phyloP scores from a whole-genome alignment of 768 basidiomycete species.

The Hericium erinaceus region DNA sequence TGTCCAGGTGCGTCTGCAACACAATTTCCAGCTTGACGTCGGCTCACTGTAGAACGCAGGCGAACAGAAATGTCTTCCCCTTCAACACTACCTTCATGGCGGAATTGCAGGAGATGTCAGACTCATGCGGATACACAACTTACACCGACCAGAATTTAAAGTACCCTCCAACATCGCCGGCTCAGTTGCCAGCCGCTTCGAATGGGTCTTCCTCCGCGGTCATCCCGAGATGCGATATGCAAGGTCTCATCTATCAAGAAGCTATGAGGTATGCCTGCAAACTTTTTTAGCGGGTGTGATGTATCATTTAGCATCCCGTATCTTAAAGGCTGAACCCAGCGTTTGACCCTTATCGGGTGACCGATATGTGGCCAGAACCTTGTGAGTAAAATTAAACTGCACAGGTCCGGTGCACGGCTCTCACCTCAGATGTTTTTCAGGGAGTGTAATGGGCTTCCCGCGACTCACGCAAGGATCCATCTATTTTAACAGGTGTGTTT shows the following conservation, averaged over 20 bases:
- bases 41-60: constrained; percentile 20
- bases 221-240: constrained; percentile 34
- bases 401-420: no score
- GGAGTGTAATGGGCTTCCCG: constrained; percentile 28
- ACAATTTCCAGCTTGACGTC: no score
- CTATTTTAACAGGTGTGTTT: constrained; percentile 47
- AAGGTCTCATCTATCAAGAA: constrained; percentile 39
- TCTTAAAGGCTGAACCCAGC: constrained; percentile 41
- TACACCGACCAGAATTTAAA: constrained; percentile 26
- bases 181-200: constrained; percentile 18
- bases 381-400: constrained; percentile 20
- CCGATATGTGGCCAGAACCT: constrained; percentile 42
- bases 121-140: constrained; percentile 25
- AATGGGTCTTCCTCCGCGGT: constrained; percentile 18
- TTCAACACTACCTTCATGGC: constrained; percentile 48
- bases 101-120: constrained; percentile 29
- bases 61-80: constrained; percentile 48
- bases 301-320: neutral
- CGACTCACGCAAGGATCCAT: constrained; percentile 41
- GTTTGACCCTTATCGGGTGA: constrained; percentile 47
- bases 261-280: constrained; percentile 31
- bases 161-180: constrained; percentile 25
- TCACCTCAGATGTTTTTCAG: constrained; percentile 14
- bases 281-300: neutral
- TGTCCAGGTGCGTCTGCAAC: constrained; percentile 29